Base-by-base conservation (phyloP, 768 basidiomycete genomes). In the Coprinopsis marcescibilis region DNA sequence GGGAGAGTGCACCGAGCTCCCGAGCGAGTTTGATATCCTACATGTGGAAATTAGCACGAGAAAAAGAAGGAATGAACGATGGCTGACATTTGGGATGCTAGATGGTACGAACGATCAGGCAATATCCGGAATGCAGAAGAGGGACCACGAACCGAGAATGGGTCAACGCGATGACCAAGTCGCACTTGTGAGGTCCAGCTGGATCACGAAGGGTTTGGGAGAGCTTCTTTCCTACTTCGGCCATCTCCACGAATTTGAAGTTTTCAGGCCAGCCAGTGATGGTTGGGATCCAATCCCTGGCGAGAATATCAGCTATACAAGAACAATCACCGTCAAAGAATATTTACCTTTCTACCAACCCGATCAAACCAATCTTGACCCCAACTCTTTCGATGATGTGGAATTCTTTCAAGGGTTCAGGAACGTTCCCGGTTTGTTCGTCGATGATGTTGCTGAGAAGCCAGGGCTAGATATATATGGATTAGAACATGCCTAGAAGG, bases 211-310 rank as follows among this genome's bases (percentile, higher is more conserved):
- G 66, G 26, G 60, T 59, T 46, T 65, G 65, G 5, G 84, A 85
- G 23, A 85, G 65, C 29, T 71, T 67, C 33, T 64, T 57, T 2
- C 75, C 83, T 0, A 73, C 72, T 42, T 78, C 63, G n/a, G 65
- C 64, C 81, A 85, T 82, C 43, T 77, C 70, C 38, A 61, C 66
- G 57, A 78, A 79, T 56, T 73, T 62, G 63, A 83, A 85, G 49
- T 69, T 74, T 15, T 73, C 46, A 2, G 83, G 84, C 82, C 83
- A 85, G 26, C 80, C 77, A 0, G 79, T 64, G 13, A 85, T 78
- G 1, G 92, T 93, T 20, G 71, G 72, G 41, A 94, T 91, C 92
- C 92, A 94, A 56, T 88, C 86, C 60, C 89, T 93, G 43, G 13
- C 24, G 42, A 19, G 15, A 8, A 20, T 35, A 20, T 38, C 40